Evolutionary conservation across 108 stramenopile genomes (phyloP), one percentile per base, ranked within the genome.

Genomic region (Pseudonitzschia pungens): DNA sequence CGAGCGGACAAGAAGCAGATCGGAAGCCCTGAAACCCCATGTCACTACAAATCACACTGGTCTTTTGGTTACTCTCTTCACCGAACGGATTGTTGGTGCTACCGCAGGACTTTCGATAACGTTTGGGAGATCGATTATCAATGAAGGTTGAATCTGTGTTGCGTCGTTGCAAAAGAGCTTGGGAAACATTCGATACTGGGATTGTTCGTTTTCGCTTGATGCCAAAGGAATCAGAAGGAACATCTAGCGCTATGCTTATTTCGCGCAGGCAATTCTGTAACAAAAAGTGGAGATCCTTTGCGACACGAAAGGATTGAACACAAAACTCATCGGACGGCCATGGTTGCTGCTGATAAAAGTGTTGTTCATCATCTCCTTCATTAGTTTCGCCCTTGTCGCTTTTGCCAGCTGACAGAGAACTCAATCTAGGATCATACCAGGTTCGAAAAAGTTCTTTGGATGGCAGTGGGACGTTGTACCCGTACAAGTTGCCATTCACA

Each of bases 401-500:
- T 53, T 55, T 55, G 0, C 6, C 0, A 10, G 5, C 45, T 18
- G 45, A 48, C 1, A 2, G 16, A 48, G 14, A 48, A 11, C 22
- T 22, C 4, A 55, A 6, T 14, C 45, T 7, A 28, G 20, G 18
- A 16, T 53, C 4, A 41, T 43, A 27, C 40, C 45, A 77, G 21
- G 80, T 71, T 57, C 78, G 74, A 72, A 79, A 83, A 15, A 83
- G 45, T 21, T 56, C 42, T 42, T 83, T 83, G 22, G 78, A 68
- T 21, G 8, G 59, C 1, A 74, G 70, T 36, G 77, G 81, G 16
- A 63, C 57, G 43, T 83, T 78, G 45, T 69, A 75, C 12, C 80
- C 80, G 45, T 77, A 67, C 52, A 81, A 70, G 52, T 77, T 41
- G 16, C 80, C 80, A 29, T 71, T 41, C 21, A 74, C 53, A 16